A percentile compares a stretch with the other conserved stretches of the same genome.
Evolutionary conservation across 1,284 basidiomycete species (phyloP).

Genomic region (Cryptococcus wingfieldii): DNA sequence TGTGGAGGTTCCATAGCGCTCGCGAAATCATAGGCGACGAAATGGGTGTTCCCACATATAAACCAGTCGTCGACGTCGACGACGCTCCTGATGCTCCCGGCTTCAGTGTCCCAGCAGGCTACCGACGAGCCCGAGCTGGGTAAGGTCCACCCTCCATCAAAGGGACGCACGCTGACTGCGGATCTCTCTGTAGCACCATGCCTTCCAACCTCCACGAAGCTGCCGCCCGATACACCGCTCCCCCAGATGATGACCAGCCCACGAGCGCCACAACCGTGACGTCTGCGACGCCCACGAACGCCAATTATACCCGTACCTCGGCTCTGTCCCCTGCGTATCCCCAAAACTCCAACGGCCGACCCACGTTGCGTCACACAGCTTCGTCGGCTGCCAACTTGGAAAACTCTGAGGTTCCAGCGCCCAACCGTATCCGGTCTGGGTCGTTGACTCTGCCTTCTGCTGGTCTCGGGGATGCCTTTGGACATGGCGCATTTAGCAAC

Average conservation of each 20-base stretch:
- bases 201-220: slow-evolving; percentile 43
- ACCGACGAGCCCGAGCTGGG: slow-evolving; percentile 47
- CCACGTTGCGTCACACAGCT: slow-evolving; percentile 69
- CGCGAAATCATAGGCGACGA: slow-evolving; percentile 74
- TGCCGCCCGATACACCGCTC: slow-evolving; percentile 16
- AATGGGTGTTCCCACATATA: slow-evolving; percentile 52
- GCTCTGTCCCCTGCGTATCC: slow-evolving; percentile 39
- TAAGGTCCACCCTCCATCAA: slow-evolving; percentile 20
- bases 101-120: slow-evolving; percentile 50
- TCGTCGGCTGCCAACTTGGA: slow-evolving; percentile 57
- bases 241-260: slow-evolving; percentile 13
- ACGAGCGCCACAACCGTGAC: slow-evolving; percentile 10
- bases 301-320: slow-evolving; percentile 29
- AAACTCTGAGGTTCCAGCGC: slow-evolving; percentile 50
- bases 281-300: slow-evolving; percentile 10
- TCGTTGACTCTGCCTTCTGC: slow-evolving; percentile 71
- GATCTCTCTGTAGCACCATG: slow-evolving; percentile 33
- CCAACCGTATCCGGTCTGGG: slow-evolving; percentile 78
- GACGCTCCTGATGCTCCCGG: slow-evolving; percentile 43
- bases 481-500: slow-evolving; percentile 69
- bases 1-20: slow-evolving; percentile 54
- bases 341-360: slow-evolving; percentile 49
- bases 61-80: slow-evolving; percentile 67
- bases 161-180: slow-evolving; percentile 1
- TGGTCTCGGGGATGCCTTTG: slow-evolving; percentile 79